Base-by-base conservation (phyloP, 2,329 filamentous ascomycete genomes). In the Xylariales sp. region DNA sequence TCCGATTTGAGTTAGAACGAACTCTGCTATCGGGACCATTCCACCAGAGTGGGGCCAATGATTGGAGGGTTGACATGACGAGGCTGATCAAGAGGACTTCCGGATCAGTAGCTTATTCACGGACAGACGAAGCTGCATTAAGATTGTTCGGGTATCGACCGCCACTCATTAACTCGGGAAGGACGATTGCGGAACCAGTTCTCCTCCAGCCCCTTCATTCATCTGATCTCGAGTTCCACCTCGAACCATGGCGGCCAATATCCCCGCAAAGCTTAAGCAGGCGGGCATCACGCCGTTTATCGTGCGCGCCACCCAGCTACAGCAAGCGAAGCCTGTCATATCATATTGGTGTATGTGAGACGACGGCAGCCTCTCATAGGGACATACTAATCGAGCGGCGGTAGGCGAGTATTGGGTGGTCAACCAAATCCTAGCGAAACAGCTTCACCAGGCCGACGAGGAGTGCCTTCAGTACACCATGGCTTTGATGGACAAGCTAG, bases 291-390 rank as follows among this genome's bases (percentile, higher is more conserved):
- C 80, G 51, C 86, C 88, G 46, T 96, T 94, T 63, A 82, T 90
- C 47, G 76, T 83, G 41, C 82, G 91, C 56, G 91, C 88, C 24
- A 77, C 80, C 25, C 91, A 98, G 69, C 78, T 98, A 36, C 86
- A 91, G 61, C 76, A 76, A 45, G 79, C 82, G 57, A 93, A 91
- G 64, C 93, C 93, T 7, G 87, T 93, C 45, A 78, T 97, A 52
- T 77, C 90, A 48, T 98, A 97, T 64, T 97, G 91, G 89, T 93
- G 91, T 95, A 76, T 58, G 84, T 76, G 8, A n/a, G n/a, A n/a
- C n/a, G n/a, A n/a, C n/a, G n/a, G n/a, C n/a, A n/a, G n/a, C n/a
- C n/a, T n/a, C n/a, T n/a, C n/a, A n/a, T n/a, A n/a, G n/a, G n/a
- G n/a, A n/a, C n/a, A n/a, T n/a, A n/a, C n/a, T n/a, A n/a, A n/a